Evolutionary conservation across 2,329 filamentous ascomycete species (phyloP), one percentile per base, ranked within the genome.

Genomic region (Periconia digitata): DNA sequence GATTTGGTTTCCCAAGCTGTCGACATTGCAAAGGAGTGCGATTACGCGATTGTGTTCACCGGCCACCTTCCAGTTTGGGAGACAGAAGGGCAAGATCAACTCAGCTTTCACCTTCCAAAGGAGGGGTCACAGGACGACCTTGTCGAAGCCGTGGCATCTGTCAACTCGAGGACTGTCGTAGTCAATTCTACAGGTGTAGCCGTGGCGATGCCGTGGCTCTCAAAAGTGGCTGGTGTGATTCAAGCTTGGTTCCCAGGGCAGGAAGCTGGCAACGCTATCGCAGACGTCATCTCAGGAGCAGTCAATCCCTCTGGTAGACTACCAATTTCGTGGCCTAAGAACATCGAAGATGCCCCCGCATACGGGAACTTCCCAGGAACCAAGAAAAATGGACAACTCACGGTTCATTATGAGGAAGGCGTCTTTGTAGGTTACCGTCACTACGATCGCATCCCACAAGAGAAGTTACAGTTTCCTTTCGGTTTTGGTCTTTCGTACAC

Each of bases 181-280:
- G 85, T 92, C 1, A 84, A 89, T 64, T 89, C 92, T 60, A 89
- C 86, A 0, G 89, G 89, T 29, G 90, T 87, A 0, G 88, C 89
- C 0, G 79, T 88, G 15, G 79, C 80, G 1, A 85, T 87, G 79
- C 85, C 85, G 16, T 90, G 85, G 87, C 78, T 78, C 1, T 74
- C 81, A 54, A 64, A 67, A 23, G 56, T 71, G n/a, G 53, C 64
- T 6, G 66, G 64, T 6, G 67, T 76, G 16, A 46, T 76, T 2
- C 69, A 72, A 46, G 71, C 73, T 3, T 74, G 74, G 63, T 69
- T 74, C 23, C 68, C 72, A 1, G 73, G 74, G 3, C 71, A 75
- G 54, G 73, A 75, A 58, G 60, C 63, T 3, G 72, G 72, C 13
- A 72, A 74, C 47, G 66, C 70, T 3, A 67, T 75, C n/a, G 70